A percentile compares a stretch with the other conserved stretches of the same genome.
Evolutionary conservation across 148 eudicot species (phyloP).

Genomic region (Cornus suecica): DNA sequence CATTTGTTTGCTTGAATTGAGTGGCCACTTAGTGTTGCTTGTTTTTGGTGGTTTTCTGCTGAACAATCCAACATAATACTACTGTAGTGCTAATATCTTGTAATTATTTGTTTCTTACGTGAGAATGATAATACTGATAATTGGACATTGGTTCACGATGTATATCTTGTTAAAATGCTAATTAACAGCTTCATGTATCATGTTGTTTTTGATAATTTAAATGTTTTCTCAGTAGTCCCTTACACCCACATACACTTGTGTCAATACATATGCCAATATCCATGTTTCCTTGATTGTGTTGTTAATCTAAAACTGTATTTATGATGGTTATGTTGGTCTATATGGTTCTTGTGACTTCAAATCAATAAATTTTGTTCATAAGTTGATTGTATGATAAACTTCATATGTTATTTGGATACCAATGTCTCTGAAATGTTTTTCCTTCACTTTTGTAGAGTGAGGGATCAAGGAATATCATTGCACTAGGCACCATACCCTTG

Average conservation of each 20-base stretch:
- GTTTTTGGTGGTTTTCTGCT: neutral
- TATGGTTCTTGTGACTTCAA: neutral
- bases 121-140: neutral
- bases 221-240: neutral
- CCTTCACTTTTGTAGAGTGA: constrained; percentile 57
- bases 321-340: neutral
- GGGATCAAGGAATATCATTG: constrained; percentile 70
- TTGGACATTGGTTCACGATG: neutral
- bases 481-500: constrained; percentile 86
- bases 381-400: too few species aligned
- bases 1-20: neutral
- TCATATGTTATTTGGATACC: neutral
- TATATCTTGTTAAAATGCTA: neutral
- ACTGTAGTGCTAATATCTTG: neutral
- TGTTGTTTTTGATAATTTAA: neutral
- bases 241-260: neutral
- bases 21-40: neutral
- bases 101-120: too few species aligned
- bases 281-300: neutral
- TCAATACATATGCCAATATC: too few species aligned
- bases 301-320: neutral
- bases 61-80: neutral
- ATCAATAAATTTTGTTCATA: neutral
- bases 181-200: neutral
- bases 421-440: constrained; percentile 9